A percentile compares a stretch with the other conserved stretches of the same genome.
Evolutionary conservation across 306 rosid species (phyloP).

Genomic region (Boehmeria nivea): DNA sequence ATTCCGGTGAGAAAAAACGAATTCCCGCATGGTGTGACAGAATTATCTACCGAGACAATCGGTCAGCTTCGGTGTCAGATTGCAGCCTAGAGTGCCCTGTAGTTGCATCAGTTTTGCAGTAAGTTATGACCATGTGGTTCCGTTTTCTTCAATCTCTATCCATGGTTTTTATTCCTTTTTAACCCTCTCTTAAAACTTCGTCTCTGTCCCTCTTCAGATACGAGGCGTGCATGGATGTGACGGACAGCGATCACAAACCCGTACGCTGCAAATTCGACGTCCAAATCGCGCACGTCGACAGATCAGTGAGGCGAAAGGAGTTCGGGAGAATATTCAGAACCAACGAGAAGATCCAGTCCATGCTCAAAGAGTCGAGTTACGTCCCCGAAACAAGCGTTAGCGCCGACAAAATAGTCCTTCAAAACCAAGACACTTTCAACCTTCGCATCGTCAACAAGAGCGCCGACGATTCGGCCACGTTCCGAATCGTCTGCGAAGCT

Average conservation of each 20-base stretch:
- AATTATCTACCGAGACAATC: conserved; percentile 90
- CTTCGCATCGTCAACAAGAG: conserved; percentile 57
- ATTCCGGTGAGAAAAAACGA: conserved; percentile 96
- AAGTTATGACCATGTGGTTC: no score
- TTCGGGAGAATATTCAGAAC: conserved; percentile 57
- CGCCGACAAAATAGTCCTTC: conserved; percentile 57
- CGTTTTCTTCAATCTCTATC: no score
- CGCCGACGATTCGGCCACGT: conserved; percentile 52
- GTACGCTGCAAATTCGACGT: conserved; percentile 81
- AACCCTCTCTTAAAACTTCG: no score
- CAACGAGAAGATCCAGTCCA: conserved; percentile 62
- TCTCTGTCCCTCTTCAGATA: conserved; percentile 50
- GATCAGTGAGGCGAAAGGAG: conserved; percentile 80
- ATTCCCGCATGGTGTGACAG: conserved; percentile 99
- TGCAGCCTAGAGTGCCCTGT: conserved; percentile 85
- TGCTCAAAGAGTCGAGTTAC: conserved; percentile 49
- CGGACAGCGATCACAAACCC: conserved; percentile 97
- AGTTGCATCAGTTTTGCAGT: conserved; percentile 77
- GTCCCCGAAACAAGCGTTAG: conserved; percentile 65
- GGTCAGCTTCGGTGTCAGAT: conserved; percentile 46
- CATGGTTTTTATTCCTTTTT: no score
- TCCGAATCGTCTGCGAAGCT: conserved; percentile 69
- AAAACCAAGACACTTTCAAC: conserved; percentile 62
- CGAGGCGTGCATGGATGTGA: conserved; percentile 98
- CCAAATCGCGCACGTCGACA: conserved; percentile 73